phyloP scores from a whole-genome alignment of 768 basidiomycete genomes.

The Boletus speciosus region DNA sequence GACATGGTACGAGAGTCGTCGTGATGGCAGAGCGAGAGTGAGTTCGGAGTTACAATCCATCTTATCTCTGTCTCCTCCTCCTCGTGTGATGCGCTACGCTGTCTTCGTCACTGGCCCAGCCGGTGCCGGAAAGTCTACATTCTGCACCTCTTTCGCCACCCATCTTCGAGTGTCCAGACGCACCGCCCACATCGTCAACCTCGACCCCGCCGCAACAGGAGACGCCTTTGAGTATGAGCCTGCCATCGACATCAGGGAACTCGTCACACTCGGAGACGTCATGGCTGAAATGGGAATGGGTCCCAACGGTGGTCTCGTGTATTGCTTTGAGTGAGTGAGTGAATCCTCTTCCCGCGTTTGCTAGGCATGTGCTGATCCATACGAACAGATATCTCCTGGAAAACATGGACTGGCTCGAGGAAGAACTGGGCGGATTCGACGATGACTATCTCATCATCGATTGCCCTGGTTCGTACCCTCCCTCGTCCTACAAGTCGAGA shows the following conservation, averaged over 20 bases:
- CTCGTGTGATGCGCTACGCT: constrained; percentile 71
- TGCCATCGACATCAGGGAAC: constrained; percentile 87
- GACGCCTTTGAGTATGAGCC: constrained; percentile 91
- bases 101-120: constrained; percentile 93
- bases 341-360: constrained; percentile 10
- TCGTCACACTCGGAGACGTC: constrained; percentile 90
- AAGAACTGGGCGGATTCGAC: constrained; percentile 90
- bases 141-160: constrained; percentile 82
- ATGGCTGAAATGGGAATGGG: constrained; percentile 95
- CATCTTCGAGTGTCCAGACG: constrained; percentile 82
- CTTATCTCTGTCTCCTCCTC: constrained; percentile 11
- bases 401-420: constrained; percentile 98
- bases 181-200: constrained; percentile 89
- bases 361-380: neutral
- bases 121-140: constrained; percentile 96
- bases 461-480: constrained; percentile 67
- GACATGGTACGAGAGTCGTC: constrained; percentile 48
- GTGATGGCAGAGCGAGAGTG: constrained; percentile 5
- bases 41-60: constrained; percentile 32
- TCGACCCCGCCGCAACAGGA: constrained; percentile 89
- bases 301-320: constrained; percentile 94
- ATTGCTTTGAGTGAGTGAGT: constrained; percentile 98
- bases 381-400: constrained; percentile 80
- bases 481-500: neutral
- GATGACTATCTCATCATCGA: constrained; percentile 95